phyloP scores from a whole-genome alignment of 2,329 filamentous ascomycete species.

The Xylaria multiplex region DNA sequence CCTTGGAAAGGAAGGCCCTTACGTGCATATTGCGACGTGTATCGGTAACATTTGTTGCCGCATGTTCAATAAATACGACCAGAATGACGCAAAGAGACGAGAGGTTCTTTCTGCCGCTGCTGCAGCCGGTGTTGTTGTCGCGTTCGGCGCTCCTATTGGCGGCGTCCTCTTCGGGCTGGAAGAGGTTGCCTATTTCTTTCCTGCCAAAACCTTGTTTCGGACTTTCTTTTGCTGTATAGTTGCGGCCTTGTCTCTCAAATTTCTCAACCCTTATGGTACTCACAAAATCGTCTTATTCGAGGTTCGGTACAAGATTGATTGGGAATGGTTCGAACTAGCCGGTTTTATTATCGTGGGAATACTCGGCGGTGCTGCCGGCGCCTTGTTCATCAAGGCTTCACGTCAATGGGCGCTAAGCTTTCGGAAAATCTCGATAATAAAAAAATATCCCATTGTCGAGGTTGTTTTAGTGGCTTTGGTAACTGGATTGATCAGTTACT shows the following conservation, averaged over 20 bases:
- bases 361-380: constrained; percentile 84
- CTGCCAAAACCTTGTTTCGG: constrained; percentile 94
- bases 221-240: constrained; percentile 99
- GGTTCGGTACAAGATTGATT: constrained; percentile 88
- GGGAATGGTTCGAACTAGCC: constrained; percentile 90
- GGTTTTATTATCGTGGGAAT: constrained; percentile 88
- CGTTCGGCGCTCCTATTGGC: constrained; percentile 87
- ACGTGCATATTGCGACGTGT: constrained; percentile 96
- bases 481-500: constrained; percentile 88
- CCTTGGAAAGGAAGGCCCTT: constrained; percentile 92
- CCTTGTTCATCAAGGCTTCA: constrained; percentile 96
- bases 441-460: constrained; percentile 84
- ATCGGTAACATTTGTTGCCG: constrained; percentile 95
- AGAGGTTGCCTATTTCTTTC: constrained; percentile 97
- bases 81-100: constrained; percentile 92
- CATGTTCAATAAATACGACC: constrained; percentile 92
- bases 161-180: constrained; percentile 94
- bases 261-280: constrained; percentile 94
- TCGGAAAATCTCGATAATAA: constrained; percentile 81
- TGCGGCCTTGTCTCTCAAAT: constrained; percentile 90
- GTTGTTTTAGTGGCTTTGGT: constrained; percentile 87
- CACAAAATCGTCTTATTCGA: constrained; percentile 97
- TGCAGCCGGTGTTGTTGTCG: constrained; percentile 90
- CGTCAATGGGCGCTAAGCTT: constrained; percentile 90
- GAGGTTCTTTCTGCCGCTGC: constrained; percentile 94